Evolutionary conservation across 2,329 filamentous ascomycete genomes (phyloP), one percentile per base, ranked within the genome.

Genomic region (Aspergillus bombycis): DNA sequence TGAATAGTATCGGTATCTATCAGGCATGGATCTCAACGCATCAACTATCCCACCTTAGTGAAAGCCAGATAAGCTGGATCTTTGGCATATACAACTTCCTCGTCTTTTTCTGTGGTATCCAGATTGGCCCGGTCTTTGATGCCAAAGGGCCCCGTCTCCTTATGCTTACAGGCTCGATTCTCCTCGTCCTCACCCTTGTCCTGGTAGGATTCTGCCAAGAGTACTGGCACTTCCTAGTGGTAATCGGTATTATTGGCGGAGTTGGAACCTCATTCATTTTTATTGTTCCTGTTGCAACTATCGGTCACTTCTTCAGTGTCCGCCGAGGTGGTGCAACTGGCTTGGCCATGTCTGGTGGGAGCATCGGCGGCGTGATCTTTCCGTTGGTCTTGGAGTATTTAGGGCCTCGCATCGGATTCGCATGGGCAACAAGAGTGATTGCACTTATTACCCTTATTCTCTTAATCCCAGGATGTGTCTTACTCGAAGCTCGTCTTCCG

Each of bases 141-240:
- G 67, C 67, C 9, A 67, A 67, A 16, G 72, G 75, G 9, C 72
- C 74, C 10, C 63, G 68, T 3, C 41, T 57, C 10, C 61, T 75
- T 34, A 66, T 76, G 28, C 41, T 65, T 26, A 58, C 55, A 4
- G 73, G 73, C 4, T 67, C 62, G 4, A 59, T 64, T n/a, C 66
- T 68, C 1, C 57, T 65, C 28, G 48, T 68, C 21, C 50, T 70
- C 30, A 58, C 57, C 30, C 55, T 65, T 4, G 32, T 67, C 36
- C 14, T 50, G 7, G 10, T 65, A 4, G 66, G 66, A 2, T 64
- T 66, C 32, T 64, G 63, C 56, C 52, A 48, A 61, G 69, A 69
- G n/a, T 82, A 78, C 66, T 83, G 76, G 73, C 81, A 82, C 38
- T 78, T 82, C 63, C 68, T 82, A 6, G 67, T 82, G 1, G 76